Percentiles rank a stretch among this genome's conserved stretches.
Evolutionary conservation across 495 filamentous ascomycete species (phyloP).

Genomic region (Aspergillus nidulans): DNA sequence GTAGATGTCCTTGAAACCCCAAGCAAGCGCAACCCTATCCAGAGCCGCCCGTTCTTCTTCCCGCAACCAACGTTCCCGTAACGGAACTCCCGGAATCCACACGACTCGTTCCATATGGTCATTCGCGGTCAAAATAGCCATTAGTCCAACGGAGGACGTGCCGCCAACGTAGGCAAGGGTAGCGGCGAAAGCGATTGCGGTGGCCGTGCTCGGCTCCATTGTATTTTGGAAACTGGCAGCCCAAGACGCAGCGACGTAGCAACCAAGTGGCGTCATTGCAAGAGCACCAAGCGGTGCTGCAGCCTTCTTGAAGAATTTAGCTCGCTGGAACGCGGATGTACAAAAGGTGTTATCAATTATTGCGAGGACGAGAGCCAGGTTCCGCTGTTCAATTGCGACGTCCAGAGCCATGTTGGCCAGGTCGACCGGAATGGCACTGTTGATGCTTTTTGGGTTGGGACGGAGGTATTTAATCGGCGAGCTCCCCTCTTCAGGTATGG

Average conservation of each 20-base stretch:
- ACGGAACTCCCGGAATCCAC: slow-evolving; percentile 74
- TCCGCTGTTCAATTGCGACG: slow-evolving; percentile 69
- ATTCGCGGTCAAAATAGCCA: slow-evolving; percentile 79
- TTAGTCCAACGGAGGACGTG: slow-evolving; percentile 71
- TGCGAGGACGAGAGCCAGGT: slow-evolving; percentile 69
- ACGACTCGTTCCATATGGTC: slow-evolving; percentile 92
- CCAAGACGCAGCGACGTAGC: slow-evolving; percentile 61
- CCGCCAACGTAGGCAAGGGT: slow-evolving; percentile 76
- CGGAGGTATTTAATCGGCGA: slow-evolving; percentile 54
- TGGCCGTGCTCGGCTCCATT: slow-evolving; percentile 66
- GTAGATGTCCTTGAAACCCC: slow-evolving; percentile 81
- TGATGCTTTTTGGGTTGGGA: slow-evolving; percentile 61
- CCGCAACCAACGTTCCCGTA: slow-evolving; percentile 81
- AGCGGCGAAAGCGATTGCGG: slow-evolving; percentile 73
- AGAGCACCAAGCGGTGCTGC: slow-evolving; percentile 48
- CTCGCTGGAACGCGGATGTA: slow-evolving; percentile 64
- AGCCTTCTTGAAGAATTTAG: slow-evolving; percentile 55
- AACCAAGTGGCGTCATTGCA: slow-evolving; percentile 59
- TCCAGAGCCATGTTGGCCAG: slow-evolving; percentile 67
- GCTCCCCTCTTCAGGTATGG: slow-evolving; percentile 57
- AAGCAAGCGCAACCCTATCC: slow-evolving; percentile 78
- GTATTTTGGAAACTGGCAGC: slow-evolving; percentile 57
- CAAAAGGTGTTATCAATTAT: slow-evolving; percentile 77
- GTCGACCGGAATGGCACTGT: slow-evolving; percentile 63
- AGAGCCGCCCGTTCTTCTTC: slow-evolving; percentile 90